These are phyloP conservation scores for Magnusiomyces clavatus DNA, from an alignment of 1,139 yeast species.

Conservation along the genomic window DNA sequence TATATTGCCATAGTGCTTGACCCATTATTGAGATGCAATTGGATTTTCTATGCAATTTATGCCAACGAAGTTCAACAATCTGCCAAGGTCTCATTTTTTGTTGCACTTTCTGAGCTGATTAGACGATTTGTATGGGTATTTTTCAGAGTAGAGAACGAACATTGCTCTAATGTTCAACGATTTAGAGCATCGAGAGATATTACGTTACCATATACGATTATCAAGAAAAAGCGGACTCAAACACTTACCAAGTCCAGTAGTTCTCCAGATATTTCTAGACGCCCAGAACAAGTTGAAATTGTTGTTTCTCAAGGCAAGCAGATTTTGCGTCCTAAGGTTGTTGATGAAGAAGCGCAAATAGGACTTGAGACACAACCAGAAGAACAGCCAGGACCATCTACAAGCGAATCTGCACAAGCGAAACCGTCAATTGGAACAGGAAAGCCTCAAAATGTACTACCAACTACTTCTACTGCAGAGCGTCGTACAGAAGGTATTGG, in stretches of 20 bases:
- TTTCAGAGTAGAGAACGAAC: conserved; percentile 94
- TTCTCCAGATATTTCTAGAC: too few species aligned
- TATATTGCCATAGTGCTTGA: conserved; percentile 69
- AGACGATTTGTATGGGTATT: conserved; percentile 84
- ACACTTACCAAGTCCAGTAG: background rate
- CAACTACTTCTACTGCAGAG: conserved; percentile 3
- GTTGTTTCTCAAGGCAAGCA: background rate
- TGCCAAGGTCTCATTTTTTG: conserved; percentile 78
- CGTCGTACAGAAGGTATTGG: conserved; percentile 12
- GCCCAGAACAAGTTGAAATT: too few species aligned
- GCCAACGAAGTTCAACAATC: conserved; percentile 76
- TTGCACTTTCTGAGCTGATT: conserved; percentile 73
- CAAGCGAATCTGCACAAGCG: background rate
- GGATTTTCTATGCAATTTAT: conserved; percentile 76
- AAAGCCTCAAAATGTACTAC: background rate
- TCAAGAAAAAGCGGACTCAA: conserved; percentile 15
- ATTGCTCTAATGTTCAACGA: conserved; percentile 76
- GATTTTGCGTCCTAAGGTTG: background rate
- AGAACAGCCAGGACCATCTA: conserved; percentile 15
- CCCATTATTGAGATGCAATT: conserved; percentile 71
- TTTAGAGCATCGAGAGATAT: conserved; percentile 83
- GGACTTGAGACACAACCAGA: conserved; percentile 1
- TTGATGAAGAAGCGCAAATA: conserved; percentile 1
- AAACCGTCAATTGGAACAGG: background rate
- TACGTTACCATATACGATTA: conserved; percentile 68